These are phyloP conservation scores for Urostyla sp. DNA, from an alignment of 73 alveolate species.

Conservation along the genomic window DNA sequence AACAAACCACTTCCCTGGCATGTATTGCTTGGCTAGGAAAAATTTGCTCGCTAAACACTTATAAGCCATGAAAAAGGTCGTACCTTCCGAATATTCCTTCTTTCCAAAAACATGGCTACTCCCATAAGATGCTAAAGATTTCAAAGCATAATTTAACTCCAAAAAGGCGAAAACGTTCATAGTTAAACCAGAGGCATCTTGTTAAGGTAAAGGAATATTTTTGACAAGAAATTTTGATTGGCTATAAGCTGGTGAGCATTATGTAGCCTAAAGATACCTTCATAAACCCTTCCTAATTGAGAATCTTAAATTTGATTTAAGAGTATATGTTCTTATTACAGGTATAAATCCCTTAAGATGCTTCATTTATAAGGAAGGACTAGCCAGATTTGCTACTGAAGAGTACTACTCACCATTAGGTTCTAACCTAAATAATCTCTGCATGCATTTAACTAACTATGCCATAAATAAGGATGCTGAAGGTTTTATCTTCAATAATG, in stretches of 20 bases:
- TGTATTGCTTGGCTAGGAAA: conserved; percentile 83
- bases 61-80: conserved; percentile 75
- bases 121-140: conserved; percentile 84
- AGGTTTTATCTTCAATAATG: conserved; percentile 78
- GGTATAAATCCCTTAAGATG: conserved; percentile 95
- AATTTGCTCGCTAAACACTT: conserved; percentile 81
- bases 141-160: conserved; percentile 62
- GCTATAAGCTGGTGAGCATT: conserved; percentile 77
- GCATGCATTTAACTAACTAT: conserved; percentile 93
- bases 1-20: conserved; percentile 91
- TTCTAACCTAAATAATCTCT: conserved; percentile 75
- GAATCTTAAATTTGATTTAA: conserved; percentile 92
- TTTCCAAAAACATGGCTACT: conserved; percentile 91
- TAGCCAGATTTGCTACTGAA: conserved; percentile 97
- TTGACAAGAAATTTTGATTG: conserved; percentile 76
- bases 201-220: conserved; percentile 90
- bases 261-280: conserved; percentile 88
- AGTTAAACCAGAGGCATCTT: conserved; percentile 86
- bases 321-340: conserved; percentile 94
- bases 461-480: conserved; percentile 86
- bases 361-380: conserved; percentile 92
- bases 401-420: conserved; percentile 80
- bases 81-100: conserved; percentile 81
- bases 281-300: conserved; percentile 92
- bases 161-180: conserved; percentile 81